phyloP scores from a whole-genome alignment of 2,329 filamentous ascomycete genomes.

The Gaeumannomyces tritici region DNA sequence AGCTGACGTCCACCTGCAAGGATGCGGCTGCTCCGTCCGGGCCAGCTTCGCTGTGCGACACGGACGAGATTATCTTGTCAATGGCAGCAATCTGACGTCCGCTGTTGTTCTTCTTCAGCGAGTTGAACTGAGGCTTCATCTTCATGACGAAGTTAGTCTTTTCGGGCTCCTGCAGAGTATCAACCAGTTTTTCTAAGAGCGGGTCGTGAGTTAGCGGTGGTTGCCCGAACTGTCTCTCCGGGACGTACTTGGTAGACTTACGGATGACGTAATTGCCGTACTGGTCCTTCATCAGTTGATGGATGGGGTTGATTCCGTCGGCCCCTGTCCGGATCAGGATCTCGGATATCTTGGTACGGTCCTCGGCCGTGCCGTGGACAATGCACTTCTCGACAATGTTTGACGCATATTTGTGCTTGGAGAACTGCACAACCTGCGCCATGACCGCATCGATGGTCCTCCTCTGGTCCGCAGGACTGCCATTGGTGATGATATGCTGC shows the following conservation, averaged over 20 bases:
- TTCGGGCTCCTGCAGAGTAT: slow-evolving; percentile 49
- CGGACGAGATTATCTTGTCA: slow-evolving; percentile 39
- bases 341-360: slow-evolving; percentile 60
- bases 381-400: slow-evolving; percentile 97
- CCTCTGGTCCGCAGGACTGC: slow-evolving; percentile 60
- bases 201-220: not conserved
- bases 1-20: slow-evolving; percentile 36
- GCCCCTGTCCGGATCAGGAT: slow-evolving; percentile 49
- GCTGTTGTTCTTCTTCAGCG: slow-evolving; percentile 54
- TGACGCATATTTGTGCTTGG: slow-evolving; percentile 93
- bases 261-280: slow-evolving; percentile 96
- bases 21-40: slow-evolving; percentile 13
- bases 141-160: slow-evolving; percentile 50
- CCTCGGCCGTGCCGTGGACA: slow-evolving; percentile 55
- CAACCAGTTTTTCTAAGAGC: slow-evolving; percentile 67
- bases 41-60: not conserved
- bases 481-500: slow-evolving; percentile 80
- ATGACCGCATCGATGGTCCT: slow-evolving; percentile 68
- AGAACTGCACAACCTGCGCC: slow-evolving; percentile 61
- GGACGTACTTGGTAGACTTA: slow-evolving; percentile 45
- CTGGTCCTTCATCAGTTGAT: slow-evolving; percentile 75
- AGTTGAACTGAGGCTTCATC: slow-evolving; percentile 51
- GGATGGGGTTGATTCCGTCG: slow-evolving; percentile 60
- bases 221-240: not conserved
- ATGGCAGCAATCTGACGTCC: slow-evolving; percentile 59